Evolutionary conservation across 108 stramenopile genomes (phyloP), one percentile per base, ranked within the genome.

Genomic region (Nannochloropsis gaditana): DNA sequence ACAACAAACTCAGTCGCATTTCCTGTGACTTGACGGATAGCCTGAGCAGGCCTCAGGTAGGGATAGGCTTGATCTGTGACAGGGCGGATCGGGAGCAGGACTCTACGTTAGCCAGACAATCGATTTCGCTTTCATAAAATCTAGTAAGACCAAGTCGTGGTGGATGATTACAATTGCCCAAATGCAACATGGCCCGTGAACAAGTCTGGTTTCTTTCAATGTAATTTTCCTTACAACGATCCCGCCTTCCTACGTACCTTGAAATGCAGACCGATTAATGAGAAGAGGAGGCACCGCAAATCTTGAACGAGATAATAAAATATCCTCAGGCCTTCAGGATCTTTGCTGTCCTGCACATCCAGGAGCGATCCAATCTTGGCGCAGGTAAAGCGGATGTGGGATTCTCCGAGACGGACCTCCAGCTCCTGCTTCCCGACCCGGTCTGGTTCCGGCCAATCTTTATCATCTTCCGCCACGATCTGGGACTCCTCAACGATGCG

Each of bases 221-320:
- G 31, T 31, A 31, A 0, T 31, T 31, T 31, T 31, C 31, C 31
- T 31, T 1, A 31, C 31, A 31, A 31, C 31, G 31, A 31, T 31
- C 31, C 31, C 31, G 31, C 31, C 31, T 31, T 31, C 31, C 31
- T 31, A 31, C 43, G 79, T 79, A 87, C 87, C 88, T 95, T 95
- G 92, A 96, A 96, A 87, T 96, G 95, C 59, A 94, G 84, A 31
- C 90, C 85, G 81, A 96, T 95, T 83, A 96, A 91, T 81, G 91
- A 92, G 79, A 95, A 89, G n/a, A 95, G 89, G 50, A 95, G 82
- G 85, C 93, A 93, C 85, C 94, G 94, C 44, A 96, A 89, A 90
- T 96, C 96, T 87, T 95, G 94, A 5, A 92, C 90, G 31, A 96
- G 89, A 87, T 94, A 95, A 85, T 95, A 95, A 84, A 96, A 94